phyloP scores from a whole-genome alignment of 2,329 filamentous ascomycete genomes.

The Rhytidhysteron rufulum region DNA sequence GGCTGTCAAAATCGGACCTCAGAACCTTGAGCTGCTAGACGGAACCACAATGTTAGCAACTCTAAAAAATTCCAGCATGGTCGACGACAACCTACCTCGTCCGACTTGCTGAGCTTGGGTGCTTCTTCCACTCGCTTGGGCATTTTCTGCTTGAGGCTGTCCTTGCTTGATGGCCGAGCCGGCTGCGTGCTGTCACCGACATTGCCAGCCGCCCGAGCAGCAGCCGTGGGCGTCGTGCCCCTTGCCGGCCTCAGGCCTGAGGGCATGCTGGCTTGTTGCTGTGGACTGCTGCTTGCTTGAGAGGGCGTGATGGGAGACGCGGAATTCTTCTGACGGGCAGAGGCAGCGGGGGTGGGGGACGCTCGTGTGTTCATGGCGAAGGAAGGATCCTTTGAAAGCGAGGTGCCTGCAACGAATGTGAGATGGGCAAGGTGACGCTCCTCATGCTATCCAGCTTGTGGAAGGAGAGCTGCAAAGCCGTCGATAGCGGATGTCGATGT shows the following conservation, averaged over 20 bases:
- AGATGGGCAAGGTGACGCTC: background rate
- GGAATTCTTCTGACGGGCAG: conserved; percentile 24
- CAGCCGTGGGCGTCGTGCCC: conserved; percentile 23
- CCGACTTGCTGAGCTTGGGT: conserved; percentile 28
- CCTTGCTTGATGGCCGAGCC: conserved; percentile 31
- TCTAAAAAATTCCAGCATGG: background rate
- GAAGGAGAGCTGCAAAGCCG: background rate
- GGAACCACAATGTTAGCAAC: conserved; percentile 4
- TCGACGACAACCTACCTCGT: conserved; percentile 23
- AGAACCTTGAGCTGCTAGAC: conserved; percentile 37
- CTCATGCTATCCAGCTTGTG: conserved; percentile 1
- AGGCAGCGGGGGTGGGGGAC: conserved; percentile 28
- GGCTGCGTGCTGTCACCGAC: conserved; percentile 25
- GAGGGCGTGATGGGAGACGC: conserved; percentile 24
- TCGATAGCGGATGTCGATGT: conserved; percentile 1
- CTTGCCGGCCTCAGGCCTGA: conserved; percentile 21
- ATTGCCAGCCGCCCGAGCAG: conserved; percentile 26
- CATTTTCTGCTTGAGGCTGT: conserved; percentile 38
- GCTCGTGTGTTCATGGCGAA: conserved; percentile 27
- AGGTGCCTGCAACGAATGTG: conserved; percentile 1
- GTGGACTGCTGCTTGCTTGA: conserved; percentile 18
- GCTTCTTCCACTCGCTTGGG: conserved; percentile 29
- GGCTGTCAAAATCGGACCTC: conserved; percentile 54
- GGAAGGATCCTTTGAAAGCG: conserved; percentile 5
- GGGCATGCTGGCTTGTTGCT: conserved; percentile 20